phyloP scores from a whole-genome alignment of 2,329 filamentous ascomycete genomes.

The Cladorrhinum sp. region DNA sequence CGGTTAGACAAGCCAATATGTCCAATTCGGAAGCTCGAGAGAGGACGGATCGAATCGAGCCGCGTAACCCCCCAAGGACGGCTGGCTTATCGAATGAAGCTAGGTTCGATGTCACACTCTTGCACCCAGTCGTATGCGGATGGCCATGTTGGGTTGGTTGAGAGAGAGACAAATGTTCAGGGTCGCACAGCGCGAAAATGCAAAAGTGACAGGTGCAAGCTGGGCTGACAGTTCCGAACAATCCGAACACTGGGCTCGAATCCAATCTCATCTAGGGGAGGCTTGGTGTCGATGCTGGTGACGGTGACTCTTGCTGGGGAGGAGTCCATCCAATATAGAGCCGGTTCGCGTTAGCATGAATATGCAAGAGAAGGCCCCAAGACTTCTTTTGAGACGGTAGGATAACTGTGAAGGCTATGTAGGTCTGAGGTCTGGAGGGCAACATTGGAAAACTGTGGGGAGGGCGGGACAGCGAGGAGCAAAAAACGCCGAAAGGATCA shows the following conservation, averaged over 20 bases:
- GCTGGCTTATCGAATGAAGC: constrained; percentile 3
- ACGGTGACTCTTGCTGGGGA: neutral
- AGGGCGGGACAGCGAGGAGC: constrained; percentile 8
- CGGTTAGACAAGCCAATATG: constrained; percentile 21
- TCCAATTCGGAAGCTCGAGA: constrained; percentile 23
- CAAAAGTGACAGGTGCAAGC: neutral
- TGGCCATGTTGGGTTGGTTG: constrained; percentile 2
- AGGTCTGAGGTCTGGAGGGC: neutral
- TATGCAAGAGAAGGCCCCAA: constrained; percentile 21
- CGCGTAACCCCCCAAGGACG: constrained; percentile 21
- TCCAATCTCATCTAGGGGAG: neutral
- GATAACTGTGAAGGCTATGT: neutral
- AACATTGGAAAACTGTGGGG: constrained; percentile 6
- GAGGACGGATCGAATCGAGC: constrained; percentile 28
- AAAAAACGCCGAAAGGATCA: constrained; percentile 21
- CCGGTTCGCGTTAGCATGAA: constrained; percentile 4
- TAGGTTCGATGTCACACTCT: constrained; percentile 14
- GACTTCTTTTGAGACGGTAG: constrained; percentile 13
- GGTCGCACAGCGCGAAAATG: neutral
- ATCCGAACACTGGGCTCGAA: neutral
- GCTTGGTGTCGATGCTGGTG: neutral
- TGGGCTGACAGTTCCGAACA: neutral
- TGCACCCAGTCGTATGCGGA: constrained; percentile 1
- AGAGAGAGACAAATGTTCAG: neutral
- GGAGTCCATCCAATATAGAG: neutral